These are phyloP conservation scores for Immersiporthe knoxdaviesiana DNA, from an alignment of 2,329 filamentous ascomycete species.

Conservation along the genomic window DNA sequence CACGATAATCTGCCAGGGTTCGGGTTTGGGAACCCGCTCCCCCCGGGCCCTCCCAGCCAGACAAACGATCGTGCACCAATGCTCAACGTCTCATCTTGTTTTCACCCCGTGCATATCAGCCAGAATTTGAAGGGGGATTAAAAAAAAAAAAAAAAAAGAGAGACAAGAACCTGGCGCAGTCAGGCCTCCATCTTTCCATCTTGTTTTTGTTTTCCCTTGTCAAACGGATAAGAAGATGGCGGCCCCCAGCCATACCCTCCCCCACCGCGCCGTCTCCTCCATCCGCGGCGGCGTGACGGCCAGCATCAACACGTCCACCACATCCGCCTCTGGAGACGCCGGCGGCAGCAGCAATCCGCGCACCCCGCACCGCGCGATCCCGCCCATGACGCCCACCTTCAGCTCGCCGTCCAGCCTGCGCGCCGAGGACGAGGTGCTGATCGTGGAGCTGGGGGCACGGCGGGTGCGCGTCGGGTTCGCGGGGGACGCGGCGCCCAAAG, in stretches of 20 bases:
- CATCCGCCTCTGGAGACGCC: neutral
- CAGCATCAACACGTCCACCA: constrained; percentile 23
- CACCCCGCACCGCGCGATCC: constrained; percentile 60
- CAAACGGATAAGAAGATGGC: constrained; percentile 44
- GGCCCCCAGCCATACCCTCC: constrained; percentile 49
- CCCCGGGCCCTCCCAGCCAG: neutral
- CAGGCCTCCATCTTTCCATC: neutral
- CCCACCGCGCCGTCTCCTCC: constrained; percentile 62
- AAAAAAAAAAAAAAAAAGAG: neutral
- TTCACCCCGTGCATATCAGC: neutral
- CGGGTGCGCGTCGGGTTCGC: constrained; percentile 83
- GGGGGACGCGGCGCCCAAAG: constrained; percentile 78
- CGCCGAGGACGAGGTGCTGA: constrained; percentile 80
- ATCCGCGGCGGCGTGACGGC: constrained; percentile 49
- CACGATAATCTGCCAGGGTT: constrained; percentile 1
- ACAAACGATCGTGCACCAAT: neutral
- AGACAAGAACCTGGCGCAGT: neutral
- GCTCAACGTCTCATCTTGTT: neutral
- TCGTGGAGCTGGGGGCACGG: constrained; percentile 82
- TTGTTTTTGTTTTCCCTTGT: neutral
- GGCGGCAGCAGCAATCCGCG: constrained; percentile 51
- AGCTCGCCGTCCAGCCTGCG: constrained; percentile 64
- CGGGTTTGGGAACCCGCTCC: neutral
- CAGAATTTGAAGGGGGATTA: neutral
- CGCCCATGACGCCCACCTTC: constrained; percentile 58